Evolutionary conservation across 331 rosid species (phyloP).

Genomic region (Phaseolus coccineus): DNA sequence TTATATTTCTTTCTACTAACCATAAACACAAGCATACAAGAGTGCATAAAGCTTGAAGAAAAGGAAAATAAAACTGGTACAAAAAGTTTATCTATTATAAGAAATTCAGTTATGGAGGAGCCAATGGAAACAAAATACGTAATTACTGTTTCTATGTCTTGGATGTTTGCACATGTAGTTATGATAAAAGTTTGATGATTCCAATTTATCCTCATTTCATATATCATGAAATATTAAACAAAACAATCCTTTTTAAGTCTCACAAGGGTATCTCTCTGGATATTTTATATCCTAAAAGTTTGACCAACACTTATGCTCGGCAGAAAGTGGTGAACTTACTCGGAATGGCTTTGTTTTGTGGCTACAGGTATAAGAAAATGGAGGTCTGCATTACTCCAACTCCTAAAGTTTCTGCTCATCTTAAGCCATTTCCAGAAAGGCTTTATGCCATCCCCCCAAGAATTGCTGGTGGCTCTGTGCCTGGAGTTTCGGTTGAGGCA

Average conservation of each 20-base stretch:
- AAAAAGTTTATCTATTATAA: background rate
- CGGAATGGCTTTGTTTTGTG: conserved; percentile 38
- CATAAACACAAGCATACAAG: background rate
- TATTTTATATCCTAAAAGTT: conserved; percentile 19
- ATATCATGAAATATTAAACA: conserved; percentile 13
- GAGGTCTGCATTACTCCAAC: conserved; percentile 79
- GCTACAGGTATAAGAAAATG: conserved; percentile 87
- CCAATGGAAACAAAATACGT: background rate
- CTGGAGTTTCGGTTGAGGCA: conserved; percentile 70
- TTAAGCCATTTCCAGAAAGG: conserved; percentile 81
- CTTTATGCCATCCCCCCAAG: conserved; percentile 83
- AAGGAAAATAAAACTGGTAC: background rate
- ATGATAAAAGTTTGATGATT: conserved; percentile 6
- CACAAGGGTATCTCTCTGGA: conserved; percentile 7
- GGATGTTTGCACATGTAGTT: conserved; percentile 14
- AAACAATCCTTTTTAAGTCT: background rate
- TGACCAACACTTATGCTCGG: conserved; percentile 8
- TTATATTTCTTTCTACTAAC: conserved; percentile 27
- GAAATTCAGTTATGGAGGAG: background rate
- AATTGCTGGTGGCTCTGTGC: conserved; percentile 80
- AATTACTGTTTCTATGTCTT: background rate
- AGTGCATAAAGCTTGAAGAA: background rate
- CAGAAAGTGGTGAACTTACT: conserved; percentile 18
- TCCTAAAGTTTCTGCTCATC: conserved; percentile 59
- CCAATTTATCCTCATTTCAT: conserved; percentile 14